Evolutionary conservation across 139 green algal genomes (phyloP), one percentile per base, ranked within the genome.

Genomic region (Chlorella sp.): DNA sequence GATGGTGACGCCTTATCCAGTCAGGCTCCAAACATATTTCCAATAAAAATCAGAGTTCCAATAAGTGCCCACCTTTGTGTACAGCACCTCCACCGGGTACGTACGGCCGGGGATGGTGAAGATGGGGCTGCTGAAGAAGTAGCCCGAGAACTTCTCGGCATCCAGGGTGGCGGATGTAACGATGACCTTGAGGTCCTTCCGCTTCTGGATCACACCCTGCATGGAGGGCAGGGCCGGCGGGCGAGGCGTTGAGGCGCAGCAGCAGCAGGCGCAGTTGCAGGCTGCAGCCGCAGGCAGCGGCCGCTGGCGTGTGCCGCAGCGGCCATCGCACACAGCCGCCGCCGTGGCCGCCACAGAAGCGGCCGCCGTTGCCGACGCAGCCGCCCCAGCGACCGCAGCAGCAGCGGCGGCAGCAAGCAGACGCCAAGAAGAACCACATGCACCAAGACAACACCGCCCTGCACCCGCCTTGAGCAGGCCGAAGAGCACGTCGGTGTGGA

Each of bases 401-500:
- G n/a, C n/a, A n/a, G n/a, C n/a, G n/a, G n/a, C n/a, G n/a, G n/a
- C n/a, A n/a, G n/a, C n/a, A n/a, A n/a, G n/a, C n/a, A n/a, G n/a
- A n/a, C n/a, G n/a, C n/a, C n/a, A n/a, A n/a, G n/a, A n/a, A n/a
- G n/a, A n/a, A n/a, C n/a, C n/a, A n/a, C n/a, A n/a, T n/a, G n/a
- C n/a, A n/a, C n/a, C n/a, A n/a, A n/a, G n/a, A n/a, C n/a, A n/a
- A n/a, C n/a, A n/a, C n/a, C n/a, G n/a, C n/a, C n/a, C n/a, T n/a
- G n/a, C 16, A 68, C 34, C 67, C 1, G 32, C 92, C 88, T 99
- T 99, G 46, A 99, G 91, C 84, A 99, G 92, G n/a, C 96, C 97
- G 89, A 99, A 99, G 34, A 99, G 94, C 28, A 99, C 95, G 78
- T 99, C 97, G 0, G 96, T 99, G 92, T 98, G 92, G 76, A 99